Conservation (phyloP, 192 early-diverging fungal species). For the Cetraspora pellucida region DNA sequence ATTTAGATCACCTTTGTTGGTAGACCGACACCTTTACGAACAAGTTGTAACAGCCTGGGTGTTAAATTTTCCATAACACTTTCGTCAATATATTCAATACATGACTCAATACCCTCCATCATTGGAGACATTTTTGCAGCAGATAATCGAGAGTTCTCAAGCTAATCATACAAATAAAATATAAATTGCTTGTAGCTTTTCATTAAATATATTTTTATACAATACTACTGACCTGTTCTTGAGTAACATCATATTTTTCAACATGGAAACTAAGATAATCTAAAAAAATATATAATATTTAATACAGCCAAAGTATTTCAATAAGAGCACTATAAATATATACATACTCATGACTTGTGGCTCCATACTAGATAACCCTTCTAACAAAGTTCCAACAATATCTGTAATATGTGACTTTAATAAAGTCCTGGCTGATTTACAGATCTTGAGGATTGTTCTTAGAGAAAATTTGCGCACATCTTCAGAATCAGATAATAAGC, state of each 20-base stretch:
- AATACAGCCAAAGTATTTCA: background rate
- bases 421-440: slow-evolving; percentile 72
- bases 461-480: slow-evolving; percentile 87
- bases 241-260: slow-evolving; percentile 81
- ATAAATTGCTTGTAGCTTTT: background rate
- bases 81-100: slow-evolving; percentile 76
- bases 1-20: slow-evolving; percentile 67
- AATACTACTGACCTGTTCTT: slow-evolving; percentile 60
- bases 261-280: slow-evolving; percentile 91
- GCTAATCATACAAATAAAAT: slow-evolving; percentile 3
- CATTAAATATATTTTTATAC: background rate
- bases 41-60: slow-evolving; percentile 68
- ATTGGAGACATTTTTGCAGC: slow-evolving; percentile 91
- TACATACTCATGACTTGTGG: slow-evolving; percentile 63
- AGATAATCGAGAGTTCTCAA: slow-evolving; percentile 77
- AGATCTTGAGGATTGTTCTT: slow-evolving; percentile 79
- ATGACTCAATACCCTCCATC: slow-evolving; percentile 87
- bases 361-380: slow-evolving; percentile 79
- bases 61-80: slow-evolving; percentile 65
- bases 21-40: slow-evolving; percentile 84
- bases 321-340: background rate
- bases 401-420: slow-evolving; percentile 73
- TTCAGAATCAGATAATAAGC: slow-evolving; percentile 77
- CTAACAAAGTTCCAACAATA: slow-evolving; percentile 78
- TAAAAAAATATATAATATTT: background rate